A percentile compares a stretch with the other conserved stretches of the same genome.
phyloP scores from a whole-genome alignment of 2,329 filamentous ascomycete species.

The Talaromyces sp. region DNA sequence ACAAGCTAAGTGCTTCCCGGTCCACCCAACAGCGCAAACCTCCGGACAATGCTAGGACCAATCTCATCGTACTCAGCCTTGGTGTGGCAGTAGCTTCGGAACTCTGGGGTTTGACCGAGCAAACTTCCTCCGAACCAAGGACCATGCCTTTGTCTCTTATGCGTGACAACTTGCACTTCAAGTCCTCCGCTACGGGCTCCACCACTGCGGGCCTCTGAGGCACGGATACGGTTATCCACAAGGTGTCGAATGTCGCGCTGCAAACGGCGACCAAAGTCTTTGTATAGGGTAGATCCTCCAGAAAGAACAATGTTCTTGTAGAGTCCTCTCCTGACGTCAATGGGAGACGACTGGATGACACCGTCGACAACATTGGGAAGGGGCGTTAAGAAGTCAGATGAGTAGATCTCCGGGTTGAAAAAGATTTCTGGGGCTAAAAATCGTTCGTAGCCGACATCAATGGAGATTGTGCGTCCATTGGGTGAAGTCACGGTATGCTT shows the following conservation, averaged over 20 bases:
- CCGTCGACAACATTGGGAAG: slow-evolving; percentile 90
- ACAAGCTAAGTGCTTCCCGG: slow-evolving; percentile 56
- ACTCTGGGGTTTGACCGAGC: slow-evolving; percentile 94
- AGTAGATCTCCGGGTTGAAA: slow-evolving; percentile 99
- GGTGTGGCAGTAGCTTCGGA: slow-evolving; percentile 97
- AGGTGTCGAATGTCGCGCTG: slow-evolving; percentile 96
- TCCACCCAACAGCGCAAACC: slow-evolving; percentile 88
- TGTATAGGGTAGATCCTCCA: slow-evolving; percentile 94
- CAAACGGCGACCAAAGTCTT: slow-evolving; percentile 92
- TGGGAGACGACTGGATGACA: slow-evolving; percentile 95
- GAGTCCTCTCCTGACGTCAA: slow-evolving; percentile 90
- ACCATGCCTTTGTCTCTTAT: slow-evolving; percentile 94
- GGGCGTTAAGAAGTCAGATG: slow-evolving; percentile 94
- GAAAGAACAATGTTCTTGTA: slow-evolving; percentile 99
- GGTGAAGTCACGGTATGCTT: slow-evolving; percentile 84
- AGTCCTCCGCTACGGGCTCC: slow-evolving; percentile 89
- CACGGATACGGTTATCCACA: slow-evolving; percentile 86
- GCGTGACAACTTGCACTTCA: slow-evolving; percentile 94
- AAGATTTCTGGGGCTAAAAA: slow-evolving; percentile 99
- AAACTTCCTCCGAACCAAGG: slow-evolving; percentile 98
- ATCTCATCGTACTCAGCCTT: slow-evolving; percentile 89
- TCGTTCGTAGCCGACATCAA: slow-evolving; percentile 95
- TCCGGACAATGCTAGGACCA: slow-evolving; percentile 87
- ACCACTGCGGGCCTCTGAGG: slow-evolving; percentile 85
- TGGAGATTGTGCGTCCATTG: slow-evolving; percentile 74